Evolutionary conservation across 2,329 filamentous ascomycete genomes (phyloP).

Genomic region (Pseudogymnoascus destructans): DNA sequence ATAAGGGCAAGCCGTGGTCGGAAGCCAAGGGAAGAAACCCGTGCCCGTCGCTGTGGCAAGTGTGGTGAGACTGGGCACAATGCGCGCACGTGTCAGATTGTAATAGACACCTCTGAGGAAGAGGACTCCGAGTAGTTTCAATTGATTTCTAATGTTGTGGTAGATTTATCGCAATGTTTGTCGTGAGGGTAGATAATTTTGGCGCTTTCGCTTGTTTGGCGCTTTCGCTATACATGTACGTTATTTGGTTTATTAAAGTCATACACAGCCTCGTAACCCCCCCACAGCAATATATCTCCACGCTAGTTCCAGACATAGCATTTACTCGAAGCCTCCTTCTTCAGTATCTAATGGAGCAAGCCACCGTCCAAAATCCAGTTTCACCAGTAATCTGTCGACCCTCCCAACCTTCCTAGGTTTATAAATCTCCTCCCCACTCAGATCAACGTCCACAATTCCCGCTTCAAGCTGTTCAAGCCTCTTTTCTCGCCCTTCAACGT

Average conservation of each 20-base stretch:
- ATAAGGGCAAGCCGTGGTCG: too few species aligned
- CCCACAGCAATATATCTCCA: background rate
- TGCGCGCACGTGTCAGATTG: too few species aligned
- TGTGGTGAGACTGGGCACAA: too few species aligned
- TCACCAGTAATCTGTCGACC: constrained; percentile 79
- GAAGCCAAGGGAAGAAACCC: too few species aligned
- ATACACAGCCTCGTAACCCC: background rate
- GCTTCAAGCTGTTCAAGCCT: constrained; percentile 14
- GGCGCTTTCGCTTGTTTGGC: too few species aligned
- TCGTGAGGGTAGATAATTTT: too few species aligned
- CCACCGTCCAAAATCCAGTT: constrained; percentile 49
- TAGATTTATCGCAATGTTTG: too few species aligned
- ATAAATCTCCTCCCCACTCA: constrained; percentile 40
- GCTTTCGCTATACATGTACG: too few species aligned
- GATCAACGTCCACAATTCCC: constrained; percentile 25
- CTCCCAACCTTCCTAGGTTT: constrained; percentile 62
- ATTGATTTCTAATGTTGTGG: too few species aligned
- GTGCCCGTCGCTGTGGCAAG: too few species aligned
- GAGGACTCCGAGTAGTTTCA: too few species aligned
- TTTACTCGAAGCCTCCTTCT: background rate
- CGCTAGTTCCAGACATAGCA: background rate
- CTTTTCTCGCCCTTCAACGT: background rate
- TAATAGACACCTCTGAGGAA: too few species aligned
- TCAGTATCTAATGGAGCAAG: constrained; percentile 14
- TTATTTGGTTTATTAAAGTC: background rate